These are phyloP conservation scores for Fusarium sp. DNA, from an alignment of 2,329 filamentous ascomycete species.

Conservation along the genomic window DNA sequence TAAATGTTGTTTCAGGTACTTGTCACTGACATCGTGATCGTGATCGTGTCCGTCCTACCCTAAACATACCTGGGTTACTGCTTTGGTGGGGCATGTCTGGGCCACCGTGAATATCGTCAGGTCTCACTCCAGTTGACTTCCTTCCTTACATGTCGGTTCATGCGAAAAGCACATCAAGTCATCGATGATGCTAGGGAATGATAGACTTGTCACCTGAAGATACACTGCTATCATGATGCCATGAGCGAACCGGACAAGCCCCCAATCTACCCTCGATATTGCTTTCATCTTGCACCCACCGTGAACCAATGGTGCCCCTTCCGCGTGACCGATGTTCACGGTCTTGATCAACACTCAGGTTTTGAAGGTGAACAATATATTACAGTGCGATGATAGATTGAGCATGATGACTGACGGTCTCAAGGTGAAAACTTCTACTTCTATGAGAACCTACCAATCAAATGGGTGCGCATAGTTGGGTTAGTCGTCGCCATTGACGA, in stretches of 20 bases:
- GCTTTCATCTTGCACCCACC: conserved; percentile 72
- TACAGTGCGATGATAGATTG: too few relatives aligned
- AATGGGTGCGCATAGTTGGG: conserved; percentile 78
- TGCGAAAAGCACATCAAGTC: neutral
- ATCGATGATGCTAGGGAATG: conserved; percentile 24
- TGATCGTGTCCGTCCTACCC: neutral
- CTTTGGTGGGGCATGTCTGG: conserved; percentile 10
- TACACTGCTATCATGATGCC: conserved; percentile 54
- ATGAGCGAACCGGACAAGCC: conserved; percentile 59
- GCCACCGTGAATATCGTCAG: conserved; percentile 15
- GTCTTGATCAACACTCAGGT: conserved; percentile 59
- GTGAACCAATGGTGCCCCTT: conserved; percentile 70
- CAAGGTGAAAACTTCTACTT: conserved; percentile 70
- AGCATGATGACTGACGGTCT: conserved; percentile 12
- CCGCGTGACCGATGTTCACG: conserved; percentile 61
- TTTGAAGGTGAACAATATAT: conserved; percentile 61
- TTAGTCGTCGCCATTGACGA: conserved; percentile 73
- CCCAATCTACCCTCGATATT: conserved; percentile 69
- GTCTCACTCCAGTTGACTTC: conserved; percentile 15
- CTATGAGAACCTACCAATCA: conserved; percentile 78
- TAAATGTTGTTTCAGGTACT: neutral
- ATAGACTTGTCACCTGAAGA: neutral
- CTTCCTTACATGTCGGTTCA: conserved; percentile 5
- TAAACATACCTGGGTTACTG: neutral
- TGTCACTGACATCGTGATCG: neutral